Percentiles rank a stretch among this genome's conserved stretches.
Conservation (phyloP, 2,329 filamentous ascomycete species). For the Camptophora hylomeconis region DNA sequence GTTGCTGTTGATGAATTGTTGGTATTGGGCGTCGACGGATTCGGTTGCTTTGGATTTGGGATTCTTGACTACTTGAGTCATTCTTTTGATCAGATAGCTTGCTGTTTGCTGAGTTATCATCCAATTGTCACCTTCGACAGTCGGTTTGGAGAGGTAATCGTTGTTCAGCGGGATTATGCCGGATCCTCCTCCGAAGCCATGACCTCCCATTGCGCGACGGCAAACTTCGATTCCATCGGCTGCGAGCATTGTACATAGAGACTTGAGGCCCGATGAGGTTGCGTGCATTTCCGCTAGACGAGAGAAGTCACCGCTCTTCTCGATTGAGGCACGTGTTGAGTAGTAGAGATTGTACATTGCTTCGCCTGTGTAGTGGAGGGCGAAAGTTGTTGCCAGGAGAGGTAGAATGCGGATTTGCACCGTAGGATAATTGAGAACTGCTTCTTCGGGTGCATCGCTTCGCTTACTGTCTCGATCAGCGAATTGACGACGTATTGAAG, state of each 20-base stretch:
- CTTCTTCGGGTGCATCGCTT: constrained; percentile 25
- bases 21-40: constrained; percentile 29
- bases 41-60: constrained; percentile 23
- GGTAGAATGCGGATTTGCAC: constrained; percentile 41
- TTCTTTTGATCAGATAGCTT: constrained; percentile 39
- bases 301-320: constrained; percentile 35
- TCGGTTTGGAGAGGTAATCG: constrained; percentile 39
- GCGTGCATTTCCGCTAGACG: constrained; percentile 39
- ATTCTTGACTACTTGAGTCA: constrained; percentile 27
- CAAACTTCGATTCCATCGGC: constrained; percentile 43
- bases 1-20: constrained; percentile 23
- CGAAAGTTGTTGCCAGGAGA: constrained; percentile 40
- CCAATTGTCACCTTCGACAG: constrained; percentile 45
- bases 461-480: constrained; percentile 33
- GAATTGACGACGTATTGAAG: constrained; percentile 37
- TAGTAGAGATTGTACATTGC: constrained; percentile 40
- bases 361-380: constrained; percentile 30
- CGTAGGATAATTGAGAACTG: constrained; percentile 41
- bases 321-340: constrained; percentile 32
- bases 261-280: constrained; percentile 41
- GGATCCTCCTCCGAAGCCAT: constrained; percentile 40
- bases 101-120: constrained; percentile 44
- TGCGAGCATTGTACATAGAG: constrained; percentile 38
- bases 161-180: constrained; percentile 39
- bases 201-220: constrained; percentile 39